Evolutionary conservation across 192 early-diverging fungal species (phyloP), one percentile per base, ranked within the genome.

Genomic region (Backusella tuberculispora): DNA sequence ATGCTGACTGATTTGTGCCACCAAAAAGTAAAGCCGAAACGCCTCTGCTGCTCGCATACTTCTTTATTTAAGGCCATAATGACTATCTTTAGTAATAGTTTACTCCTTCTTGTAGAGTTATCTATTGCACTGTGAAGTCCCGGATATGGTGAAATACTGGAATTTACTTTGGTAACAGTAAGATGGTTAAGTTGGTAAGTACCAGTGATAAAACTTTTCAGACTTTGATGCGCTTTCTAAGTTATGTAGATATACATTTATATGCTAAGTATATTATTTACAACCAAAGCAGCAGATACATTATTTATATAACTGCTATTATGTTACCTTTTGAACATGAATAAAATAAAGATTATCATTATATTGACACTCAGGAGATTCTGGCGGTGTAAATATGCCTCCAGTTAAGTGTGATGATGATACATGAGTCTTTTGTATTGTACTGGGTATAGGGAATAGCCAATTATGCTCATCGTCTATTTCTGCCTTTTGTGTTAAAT

Each of bases 301-400:
- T 60, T 60, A 60, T 60, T 60, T 13, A 19, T 60, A 60, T 24
- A 13, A 19, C 65, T 66, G n/a, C 38, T 66, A 41, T 66, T 6
- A 19, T 42, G 3, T 66, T 69, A 69, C 68, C 68, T 69, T 69
- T 47, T 69, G 68, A 29, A 69, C 68, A 47, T 69, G 42, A 8
- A 69, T 29, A 14, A 69, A 45, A 47, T 6, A 26, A 47, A 24
- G 68, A 8, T 34, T 34, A 34, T 60, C 26, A 10, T 19, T 34
- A 66, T 38, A 5, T 60, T 60, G 26, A 15, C 7, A 34, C 26
- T 66, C 34, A 26, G 17, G 64, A 40, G 26, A 38, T n/a, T 34
- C 26, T 66, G 64, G 38, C 26, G 38, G 34, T 3, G 38, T 38
- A 9, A 38, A 0, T 7, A 38, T 17, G 26, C 64, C 64, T 66